Conservation (phyloP, 306 rosid genomes). For the Fragaria ananassa region DNA sequence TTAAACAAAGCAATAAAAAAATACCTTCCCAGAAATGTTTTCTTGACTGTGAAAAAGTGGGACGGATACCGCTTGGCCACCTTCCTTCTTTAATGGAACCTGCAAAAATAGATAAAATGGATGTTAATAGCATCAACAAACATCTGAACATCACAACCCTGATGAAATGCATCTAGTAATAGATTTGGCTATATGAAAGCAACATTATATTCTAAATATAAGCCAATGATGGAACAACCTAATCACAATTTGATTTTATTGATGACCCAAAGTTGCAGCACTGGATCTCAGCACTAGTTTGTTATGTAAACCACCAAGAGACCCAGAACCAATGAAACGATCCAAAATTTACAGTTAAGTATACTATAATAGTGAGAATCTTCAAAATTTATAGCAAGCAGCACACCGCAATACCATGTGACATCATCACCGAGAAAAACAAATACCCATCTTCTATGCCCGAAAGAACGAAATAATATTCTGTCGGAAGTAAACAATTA, state of each 20-base stretch:
- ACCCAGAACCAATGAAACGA: neutral
- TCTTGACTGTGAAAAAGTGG: constrained; percentile 99
- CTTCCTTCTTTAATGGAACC: constrained; percentile 85
- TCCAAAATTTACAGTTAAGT: neutral
- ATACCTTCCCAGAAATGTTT: constrained; percentile 94
- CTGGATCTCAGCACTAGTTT: neutral
- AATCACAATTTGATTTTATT: neutral
- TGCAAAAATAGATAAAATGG: constrained; percentile 20
- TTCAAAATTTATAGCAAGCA: neutral
- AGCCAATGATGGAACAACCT: neutral
- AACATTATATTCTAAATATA: neutral
- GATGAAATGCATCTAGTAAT: neutral
- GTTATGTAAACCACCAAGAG: neutral
- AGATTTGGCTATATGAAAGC: neutral
- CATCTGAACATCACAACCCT: neutral
- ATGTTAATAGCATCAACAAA: constrained; percentile 2
- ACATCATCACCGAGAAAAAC: neutral
- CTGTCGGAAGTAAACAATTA: neutral
- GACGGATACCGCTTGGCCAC: constrained; percentile 73
- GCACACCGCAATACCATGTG: neutral
- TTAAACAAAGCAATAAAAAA: constrained; percentile 10
- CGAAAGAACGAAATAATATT: neutral
- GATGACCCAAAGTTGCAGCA: neutral
- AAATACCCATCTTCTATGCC: neutral
- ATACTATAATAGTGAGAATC: neutral